Evolutionary conservation across 2,329 filamentous ascomycete species (phyloP), one percentile per base, ranked within the genome.

Genomic region (Arthroderma sp.): DNA sequence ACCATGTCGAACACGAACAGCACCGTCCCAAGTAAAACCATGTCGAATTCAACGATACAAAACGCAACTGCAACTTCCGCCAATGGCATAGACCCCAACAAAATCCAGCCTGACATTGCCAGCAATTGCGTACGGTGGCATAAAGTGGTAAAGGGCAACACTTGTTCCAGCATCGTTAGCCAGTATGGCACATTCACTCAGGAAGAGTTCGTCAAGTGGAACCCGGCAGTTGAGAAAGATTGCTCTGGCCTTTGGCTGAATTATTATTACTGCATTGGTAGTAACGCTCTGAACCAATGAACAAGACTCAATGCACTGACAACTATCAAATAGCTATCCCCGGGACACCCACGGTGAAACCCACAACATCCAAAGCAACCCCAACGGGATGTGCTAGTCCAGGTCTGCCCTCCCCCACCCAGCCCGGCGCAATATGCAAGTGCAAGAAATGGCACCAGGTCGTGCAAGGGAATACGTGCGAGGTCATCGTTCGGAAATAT

Each of bases 361-460:
- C 21, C 1, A 3, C 15, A 2, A 7, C 21, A 11, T 15, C 41
- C 25, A 47, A 25, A 15, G 39, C 54, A 28, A 54, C 28, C 1
- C 19, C 58, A 15, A 57, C 49, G 3, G 25, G 28, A 1, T 54
- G 54, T 15, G 17, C 19, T 7, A 44, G n/a, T 9, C 21, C 53
- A n/a, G 28, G 25, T 1, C 21, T 31, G 5, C 57, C 23, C 52
- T 60, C 56, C 17, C 62, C 28, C 3, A 59, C 52, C 43, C 62
- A 61, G 56, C 59, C 59, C 15, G 63, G 63, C 0, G 63, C 65
- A 7, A 58, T 62, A 4, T 25, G 47, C 5, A 63, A 60, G 5
- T 71, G 67, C 54, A 61, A 60, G 5, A 55, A 58, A 5, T 70
- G 61, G 37, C 63, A 70, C 52, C 21, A 60, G 4, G 66, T 67